These are phyloP conservation scores for Xylaria castorea DNA, from an alignment of 495 filamentous ascomycete species.

Conservation along the genomic window DNA sequence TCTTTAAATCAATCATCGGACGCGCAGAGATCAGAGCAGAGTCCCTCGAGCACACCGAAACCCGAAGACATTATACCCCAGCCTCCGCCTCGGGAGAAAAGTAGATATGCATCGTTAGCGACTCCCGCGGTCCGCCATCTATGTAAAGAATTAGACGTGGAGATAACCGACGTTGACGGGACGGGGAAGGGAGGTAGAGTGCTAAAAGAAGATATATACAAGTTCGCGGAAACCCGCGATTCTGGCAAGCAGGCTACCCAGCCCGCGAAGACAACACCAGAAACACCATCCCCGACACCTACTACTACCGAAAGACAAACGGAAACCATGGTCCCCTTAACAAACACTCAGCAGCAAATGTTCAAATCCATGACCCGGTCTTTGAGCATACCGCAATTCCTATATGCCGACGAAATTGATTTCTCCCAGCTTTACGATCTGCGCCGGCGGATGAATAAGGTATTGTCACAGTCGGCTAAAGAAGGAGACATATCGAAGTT, in stretches of 20 bases:
- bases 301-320: constrained; percentile 51
- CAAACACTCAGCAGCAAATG: constrained; percentile 87
- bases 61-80: constrained; percentile 23
- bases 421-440: constrained; percentile 73
- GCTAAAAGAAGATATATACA: constrained; percentile 91
- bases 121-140: constrained; percentile 93
- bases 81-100: constrained; percentile 35
- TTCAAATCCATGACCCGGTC: constrained; percentile 98
- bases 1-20: constrained; percentile 30
- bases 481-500: constrained; percentile 63
- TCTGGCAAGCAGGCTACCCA: constrained; percentile 29
- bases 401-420: constrained; percentile 87
- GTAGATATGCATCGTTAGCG: constrained; percentile 73
- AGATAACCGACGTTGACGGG: constrained; percentile 78
- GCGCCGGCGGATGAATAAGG: constrained; percentile 71
- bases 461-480: constrained; percentile 48
- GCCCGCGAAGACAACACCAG: constrained; percentile 39
- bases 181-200: constrained; percentile 94
- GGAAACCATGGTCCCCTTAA: constrained; percentile 71
- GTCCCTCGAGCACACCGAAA: constrained; percentile 13
- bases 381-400: constrained; percentile 88
- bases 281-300: constrained; percentile 21
- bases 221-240: constrained; percentile 60
- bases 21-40: constrained; percentile 24
- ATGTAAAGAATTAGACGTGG: constrained; percentile 74